These are phyloP conservation scores for Gentiana macrophylla DNA, from an alignment of 257 asterid genomes.

Conservation along the genomic window DNA sequence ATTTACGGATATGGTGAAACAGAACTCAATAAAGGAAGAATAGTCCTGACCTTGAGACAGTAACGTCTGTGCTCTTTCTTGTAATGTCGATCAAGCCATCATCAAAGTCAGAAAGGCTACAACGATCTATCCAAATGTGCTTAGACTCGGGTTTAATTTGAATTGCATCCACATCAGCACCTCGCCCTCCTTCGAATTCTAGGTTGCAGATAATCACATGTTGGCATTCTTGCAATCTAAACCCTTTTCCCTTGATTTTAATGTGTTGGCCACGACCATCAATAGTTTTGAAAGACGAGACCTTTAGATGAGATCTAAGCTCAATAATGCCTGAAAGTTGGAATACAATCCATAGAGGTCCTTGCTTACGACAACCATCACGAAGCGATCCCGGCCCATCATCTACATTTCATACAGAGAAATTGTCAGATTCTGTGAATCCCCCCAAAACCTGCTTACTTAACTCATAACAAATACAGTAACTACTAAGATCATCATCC, in stretches of 20 bases:
- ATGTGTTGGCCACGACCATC: constrained; percentile 87
- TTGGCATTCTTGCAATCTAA: constrained; percentile 76
- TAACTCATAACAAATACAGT: too few relatives aligned
- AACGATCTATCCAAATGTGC: constrained; percentile 90
- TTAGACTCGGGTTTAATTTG: constrained; percentile 74
- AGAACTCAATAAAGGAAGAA: too few relatives aligned
- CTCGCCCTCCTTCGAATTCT: constrained; percentile 56
- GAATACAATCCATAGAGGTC: constrained; percentile 76
- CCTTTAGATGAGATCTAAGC: constrained; percentile 46
- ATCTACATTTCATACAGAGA: constrained; percentile 22
- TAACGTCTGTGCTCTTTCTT: constrained; percentile 69
- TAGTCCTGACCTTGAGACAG: constrained; percentile 58
- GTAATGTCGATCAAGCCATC: constrained; percentile 82
- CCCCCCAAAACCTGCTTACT: too few relatives aligned
- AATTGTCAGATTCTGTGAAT: too few relatives aligned
- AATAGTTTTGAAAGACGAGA: constrained; percentile 69
- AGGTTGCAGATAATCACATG: constrained; percentile 82
- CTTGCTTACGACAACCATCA: constrained; percentile 61
- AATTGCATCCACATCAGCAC: constrained; percentile 70
- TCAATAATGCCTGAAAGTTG: constrained; percentile 78
- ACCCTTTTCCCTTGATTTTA: constrained; percentile 60
- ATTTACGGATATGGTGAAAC: too few relatives aligned
- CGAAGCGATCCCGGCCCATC: constrained; percentile 97
- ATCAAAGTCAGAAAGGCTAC: constrained; percentile 58
- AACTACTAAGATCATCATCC: too few relatives aligned